Evolutionary conservation across 805 yeast species (phyloP).

Genomic region (Yarrowia hollandica): DNA sequence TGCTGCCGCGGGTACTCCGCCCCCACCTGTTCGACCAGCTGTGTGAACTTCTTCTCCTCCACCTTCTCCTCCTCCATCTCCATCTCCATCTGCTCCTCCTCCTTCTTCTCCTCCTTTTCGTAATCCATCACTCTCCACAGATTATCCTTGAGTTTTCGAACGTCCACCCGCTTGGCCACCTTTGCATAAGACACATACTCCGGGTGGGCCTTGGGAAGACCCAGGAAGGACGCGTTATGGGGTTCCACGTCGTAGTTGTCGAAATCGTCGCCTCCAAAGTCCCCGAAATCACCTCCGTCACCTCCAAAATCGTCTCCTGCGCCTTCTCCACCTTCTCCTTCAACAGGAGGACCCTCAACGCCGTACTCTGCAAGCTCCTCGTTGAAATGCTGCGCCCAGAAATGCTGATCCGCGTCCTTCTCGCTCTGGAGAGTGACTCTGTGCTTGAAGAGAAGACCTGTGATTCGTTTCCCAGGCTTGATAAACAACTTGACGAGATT

Average conservation of each 20-base stretch:
- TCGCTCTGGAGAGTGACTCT: constrained; percentile 26
- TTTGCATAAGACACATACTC: constrained; percentile 58
- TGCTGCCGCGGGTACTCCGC: constrained; percentile 57
- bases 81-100: constrained; percentile 32
- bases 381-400: constrained; percentile 62
- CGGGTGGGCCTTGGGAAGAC: constrained; percentile 34
- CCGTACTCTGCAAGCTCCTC: constrained; percentile 16
- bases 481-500: constrained; percentile 65
- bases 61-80: constrained; percentile 30
- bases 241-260: constrained; percentile 36
- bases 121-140: constrained; percentile 58
- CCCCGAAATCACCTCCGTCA: constrained; percentile 24
- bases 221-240: constrained; percentile 26
- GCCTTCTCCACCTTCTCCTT: constrained; percentile 39
- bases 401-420: constrained; percentile 58
- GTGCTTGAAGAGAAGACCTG: constrained; percentile 26
- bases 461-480: constrained; percentile 51
- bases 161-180: constrained; percentile 77
- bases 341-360: constrained; percentile 1
- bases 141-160: constrained; percentile 68
- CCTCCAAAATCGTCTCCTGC: no score
- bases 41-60: constrained; percentile 43
- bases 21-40: constrained; percentile 52
- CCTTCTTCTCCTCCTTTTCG: constrained; percentile 41
- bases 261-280: constrained; percentile 40